A percentile compares a stretch with the other conserved stretches of the same genome.
Evolutionary conservation across 306 rosid species (phyloP).

Genomic region (Trifolium pratense): DNA sequence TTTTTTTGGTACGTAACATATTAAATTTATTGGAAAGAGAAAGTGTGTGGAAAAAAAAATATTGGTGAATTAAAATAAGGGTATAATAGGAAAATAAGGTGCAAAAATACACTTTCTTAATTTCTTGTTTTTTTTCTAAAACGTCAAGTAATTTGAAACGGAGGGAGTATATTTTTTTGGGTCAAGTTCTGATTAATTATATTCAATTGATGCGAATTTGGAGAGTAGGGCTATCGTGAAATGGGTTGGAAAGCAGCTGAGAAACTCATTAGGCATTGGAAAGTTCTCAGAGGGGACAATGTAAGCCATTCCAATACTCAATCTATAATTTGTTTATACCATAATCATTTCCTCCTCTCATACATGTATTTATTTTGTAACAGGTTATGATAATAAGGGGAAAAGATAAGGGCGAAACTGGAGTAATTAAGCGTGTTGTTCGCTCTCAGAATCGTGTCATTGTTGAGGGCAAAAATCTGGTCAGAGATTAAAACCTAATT

Average conservation of each 20-base stretch:
- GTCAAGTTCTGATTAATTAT: background rate
- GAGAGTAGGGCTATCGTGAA: constrained; percentile 2
- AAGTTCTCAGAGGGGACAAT: constrained; percentile 86
- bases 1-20: no score
- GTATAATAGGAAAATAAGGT: no score
- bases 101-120: no score
- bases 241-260: constrained; percentile 99
- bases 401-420: constrained; percentile 85
- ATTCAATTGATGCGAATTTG: background rate
- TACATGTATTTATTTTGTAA: constrained; percentile 14
- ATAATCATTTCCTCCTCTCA: background rate
- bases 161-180: no score
- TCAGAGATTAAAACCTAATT: constrained; percentile 37
- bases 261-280: constrained; percentile 93
- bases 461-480: constrained; percentile 95
- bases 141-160: no score
- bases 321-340: background rate
- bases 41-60: no score
- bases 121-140: no score
- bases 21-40: no score
- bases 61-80: no score
- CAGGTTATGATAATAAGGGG: constrained; percentile 95
- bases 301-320: constrained; percentile 42
- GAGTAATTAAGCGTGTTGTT: constrained; percentile 80
- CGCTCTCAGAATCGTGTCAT: constrained; percentile 93